Evolutionary conservation across 805 yeast genomes (phyloP), one percentile per base, ranked within the genome.

Genomic region (Ogataea minuta): DNA sequence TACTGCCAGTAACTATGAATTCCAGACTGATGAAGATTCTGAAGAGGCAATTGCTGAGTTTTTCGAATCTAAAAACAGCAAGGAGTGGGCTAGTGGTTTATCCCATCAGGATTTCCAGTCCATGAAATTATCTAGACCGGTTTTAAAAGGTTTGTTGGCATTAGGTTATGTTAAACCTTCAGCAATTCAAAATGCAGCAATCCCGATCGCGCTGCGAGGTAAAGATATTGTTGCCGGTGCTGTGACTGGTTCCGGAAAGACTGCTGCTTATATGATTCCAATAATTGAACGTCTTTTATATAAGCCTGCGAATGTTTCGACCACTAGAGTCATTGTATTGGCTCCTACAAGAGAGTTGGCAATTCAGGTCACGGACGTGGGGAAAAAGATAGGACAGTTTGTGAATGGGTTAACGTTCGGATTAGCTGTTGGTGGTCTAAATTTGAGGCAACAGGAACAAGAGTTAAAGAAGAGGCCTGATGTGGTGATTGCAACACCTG

Each of bases 221-320:
- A 91, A 87, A 59, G 99, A 93, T 64, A 79, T 93, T 36, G 96
- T 93, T 54, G 99, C 98, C 12, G 98, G 98, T 71, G 99, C 99
- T 24, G 96, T 87, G 16, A 93, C 99, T 4, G 99, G 99, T 69
- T 91, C 98, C 14, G 99, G 99, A 76, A 93, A 93, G 63, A 93
- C 99, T 16, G 99, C 97, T 2, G 99, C 99, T 1, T 93, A 88
- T 60, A 81, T 93, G 83, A 84, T 93, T 39, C 99, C 99, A 10
- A 87, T 90, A 31, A 78, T 93, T 45, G 99, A 93, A 66, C 80
- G 99, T 66, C 70, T 93, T 24, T 66, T 93, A 21, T 91, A 82
- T 66, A 86, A 93, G 53, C 96, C 98, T 9, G 73, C 86, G 38
- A 85, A 85, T 55, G 67, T 85, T 4, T 83, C 96, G 1, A 76